Conservation (phyloP, 805 yeast genomes). For the Candida golubevii region DNA sequence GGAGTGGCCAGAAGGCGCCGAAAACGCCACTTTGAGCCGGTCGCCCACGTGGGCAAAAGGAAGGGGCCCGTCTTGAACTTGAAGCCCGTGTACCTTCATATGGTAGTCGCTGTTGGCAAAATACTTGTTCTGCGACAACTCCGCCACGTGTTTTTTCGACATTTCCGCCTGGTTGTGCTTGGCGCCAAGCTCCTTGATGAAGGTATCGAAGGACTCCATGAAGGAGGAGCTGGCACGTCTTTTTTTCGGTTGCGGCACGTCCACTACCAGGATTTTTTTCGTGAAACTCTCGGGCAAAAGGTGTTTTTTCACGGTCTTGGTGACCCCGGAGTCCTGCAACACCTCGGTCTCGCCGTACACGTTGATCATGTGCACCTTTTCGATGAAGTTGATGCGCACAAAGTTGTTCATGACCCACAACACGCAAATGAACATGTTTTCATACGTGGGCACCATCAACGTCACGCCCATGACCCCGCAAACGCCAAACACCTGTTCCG, state of each 20-base stretch:
- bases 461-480: slow-evolving; percentile 78
- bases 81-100: slow-evolving; percentile 23
- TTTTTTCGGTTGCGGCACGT: slow-evolving; percentile 1
- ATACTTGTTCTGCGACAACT: slow-evolving; percentile 36
- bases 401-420: slow-evolving; percentile 64
- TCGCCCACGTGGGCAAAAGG: slow-evolving; percentile 40
- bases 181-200: slow-evolving; percentile 35
- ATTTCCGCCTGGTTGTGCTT: slow-evolving; percentile 18
- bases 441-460: slow-evolving; percentile 51
- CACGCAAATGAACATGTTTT: slow-evolving; percentile 46
- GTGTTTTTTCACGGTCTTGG: slow-evolving; percentile 40
- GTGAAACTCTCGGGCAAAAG: slow-evolving; percentile 37
- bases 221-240: slow-evolving; percentile 32
- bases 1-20: slow-evolving; percentile 46
- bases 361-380: slow-evolving; percentile 71
- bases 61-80: slow-evolving; percentile 7
- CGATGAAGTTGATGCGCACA: slow-evolving; percentile 66
- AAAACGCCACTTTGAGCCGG: slow-evolving; percentile 53
- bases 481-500: slow-evolving; percentile 73
- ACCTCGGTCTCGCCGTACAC: slow-evolving; percentile 66
- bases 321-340: slow-evolving; percentile 49
- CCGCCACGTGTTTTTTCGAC: slow-evolving; percentile 33
- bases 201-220: slow-evolving; percentile 44
- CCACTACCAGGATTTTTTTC: slow-evolving; percentile 21
- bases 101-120: slow-evolving; percentile 36